Evolutionary conservation across 2,329 filamentous ascomycete genomes (phyloP).

Genomic region (Allantophomopsis lycopodina): DNA sequence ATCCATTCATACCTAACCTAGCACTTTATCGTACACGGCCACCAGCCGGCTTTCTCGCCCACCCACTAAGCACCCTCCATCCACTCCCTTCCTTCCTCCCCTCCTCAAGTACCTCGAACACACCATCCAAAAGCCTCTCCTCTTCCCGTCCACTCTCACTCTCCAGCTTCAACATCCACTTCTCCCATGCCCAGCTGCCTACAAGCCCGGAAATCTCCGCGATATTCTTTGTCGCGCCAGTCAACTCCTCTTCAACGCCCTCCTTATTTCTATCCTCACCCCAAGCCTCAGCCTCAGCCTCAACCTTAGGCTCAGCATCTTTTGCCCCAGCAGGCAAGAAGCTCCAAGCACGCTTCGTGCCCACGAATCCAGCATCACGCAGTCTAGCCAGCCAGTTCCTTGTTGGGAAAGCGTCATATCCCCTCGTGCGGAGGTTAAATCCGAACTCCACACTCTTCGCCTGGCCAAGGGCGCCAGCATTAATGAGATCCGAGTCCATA

Average conservation of each 20-base stretch:
- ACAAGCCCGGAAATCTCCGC: conserved; percentile 70
- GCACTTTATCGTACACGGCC: not conserved
- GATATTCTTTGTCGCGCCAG: conserved; percentile 57
- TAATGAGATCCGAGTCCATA: conserved; percentile 81
- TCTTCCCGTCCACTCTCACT: conserved; percentile 69
- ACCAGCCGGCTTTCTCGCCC: conserved; percentile 42
- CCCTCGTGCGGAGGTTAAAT: conserved; percentile 75
- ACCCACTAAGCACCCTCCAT: conserved; percentile 48
- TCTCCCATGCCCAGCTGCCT: conserved; percentile 88
- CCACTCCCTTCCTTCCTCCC: conserved; percentile 43
- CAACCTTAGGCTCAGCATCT: conserved; percentile 22
- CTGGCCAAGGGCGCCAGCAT: conserved; percentile 64
- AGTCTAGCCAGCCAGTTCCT: conserved; percentile 69
- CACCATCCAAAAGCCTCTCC: conserved; percentile 43
- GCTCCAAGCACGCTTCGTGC: conserved; percentile 76
- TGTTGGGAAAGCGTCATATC: conserved; percentile 77
- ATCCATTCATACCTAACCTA: not conserved
- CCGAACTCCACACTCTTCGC: conserved; percentile 86
- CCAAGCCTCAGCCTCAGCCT: conserved; percentile 25
- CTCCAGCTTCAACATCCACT: conserved; percentile 83
- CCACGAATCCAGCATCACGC: conserved; percentile 60
- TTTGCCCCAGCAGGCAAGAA: conserved; percentile 64
- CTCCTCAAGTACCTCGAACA: conserved; percentile 49
- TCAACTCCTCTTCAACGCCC: conserved; percentile 28
- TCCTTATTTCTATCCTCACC: conserved; percentile 19